Base-by-base conservation (phyloP, 1,284 basidiomycete genomes). In the Thelephora terrestris region DNA sequence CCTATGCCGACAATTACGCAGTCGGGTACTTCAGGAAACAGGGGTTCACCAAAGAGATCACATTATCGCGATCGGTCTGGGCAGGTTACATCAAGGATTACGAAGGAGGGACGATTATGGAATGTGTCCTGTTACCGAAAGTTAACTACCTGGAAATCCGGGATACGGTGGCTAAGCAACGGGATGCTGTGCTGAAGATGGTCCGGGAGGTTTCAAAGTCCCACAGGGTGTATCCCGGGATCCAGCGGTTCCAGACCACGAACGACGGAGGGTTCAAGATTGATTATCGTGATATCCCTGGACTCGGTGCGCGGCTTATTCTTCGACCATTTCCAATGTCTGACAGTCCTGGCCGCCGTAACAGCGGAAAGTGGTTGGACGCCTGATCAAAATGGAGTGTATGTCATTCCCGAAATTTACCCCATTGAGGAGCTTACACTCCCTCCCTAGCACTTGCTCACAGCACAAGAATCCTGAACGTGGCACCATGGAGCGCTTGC, bases 81-180 rank as follows among this genome's bases (percentile, higher is more conserved):
- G 94, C 95, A 1, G 96, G 95, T 1, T 99, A 99, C 65, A 99
- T 99, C 80, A 99, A 99, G 66, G 96, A 99, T 64, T 99, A 99
- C 66, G 96, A 99, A 64, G 96, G 96, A 43, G 95, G 93, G n/a
- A 99, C 96, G 42, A 90, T 99, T 69, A 98, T 99, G 95, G 93
- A 96, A 66, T 99, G 96, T 62, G 88, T 85, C 4, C 89, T 99
- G 89, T 69, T 99, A 18, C 83, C 79, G 21, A 88, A 91, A 58
- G 82, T 99, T 54, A 82, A 92, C 61, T 99, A 99, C 60, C 73
- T 96, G 53, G 75, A 89, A 56, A 91, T 91, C 50, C 76, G 79
- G 45, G 82, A 82, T 49, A 81, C 90, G 58, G 71, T 98, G 44
- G 74, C 81, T 2, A 73, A 75, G 55, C 96, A 99, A 65, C 88